Conservation (phyloP, 2,329 filamentous ascomycete species). For the Botryotinia calthae region DNA sequence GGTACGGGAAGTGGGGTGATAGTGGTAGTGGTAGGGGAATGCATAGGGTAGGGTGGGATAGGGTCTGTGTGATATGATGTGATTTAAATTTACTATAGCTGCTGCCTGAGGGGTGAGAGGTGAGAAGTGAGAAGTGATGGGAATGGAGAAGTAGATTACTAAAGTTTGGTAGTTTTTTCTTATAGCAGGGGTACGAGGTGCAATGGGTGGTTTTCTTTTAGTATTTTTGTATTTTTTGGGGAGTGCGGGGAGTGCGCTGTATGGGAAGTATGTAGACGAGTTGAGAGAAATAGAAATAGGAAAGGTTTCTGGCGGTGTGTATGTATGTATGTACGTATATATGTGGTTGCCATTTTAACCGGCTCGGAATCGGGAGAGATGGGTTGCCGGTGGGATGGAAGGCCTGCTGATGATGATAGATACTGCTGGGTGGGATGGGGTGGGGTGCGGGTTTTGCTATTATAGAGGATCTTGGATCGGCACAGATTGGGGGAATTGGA, state of each 20-base stretch:
- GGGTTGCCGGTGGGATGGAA: background rate
- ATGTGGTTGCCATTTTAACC: background rate
- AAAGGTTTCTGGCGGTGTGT: background rate
- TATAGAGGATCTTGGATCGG: background rate
- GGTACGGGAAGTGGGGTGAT: background rate
- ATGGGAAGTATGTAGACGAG: background rate
- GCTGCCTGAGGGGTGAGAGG: background rate
- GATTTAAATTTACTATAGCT: too few species aligned
- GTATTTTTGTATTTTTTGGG: too few species aligned
- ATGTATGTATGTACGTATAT: background rate
- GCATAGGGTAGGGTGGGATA: background rate
- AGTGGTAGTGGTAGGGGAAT: background rate
- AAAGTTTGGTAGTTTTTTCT: background rate
- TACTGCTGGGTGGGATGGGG: background rate
- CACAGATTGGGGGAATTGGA: background rate
- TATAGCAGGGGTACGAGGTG: background rate
- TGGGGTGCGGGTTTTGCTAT: background rate
- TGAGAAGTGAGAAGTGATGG: background rate
- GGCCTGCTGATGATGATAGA: background rate
- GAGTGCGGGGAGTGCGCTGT: background rate
- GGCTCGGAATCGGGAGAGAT: background rate
- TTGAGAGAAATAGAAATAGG: background rate
- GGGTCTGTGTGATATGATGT: background rate
- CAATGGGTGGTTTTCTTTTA: background rate
- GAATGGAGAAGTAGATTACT: background rate